phyloP scores from a whole-genome alignment of 2,329 filamentous ascomycete species.

The Neofusicoccum sp. region DNA sequence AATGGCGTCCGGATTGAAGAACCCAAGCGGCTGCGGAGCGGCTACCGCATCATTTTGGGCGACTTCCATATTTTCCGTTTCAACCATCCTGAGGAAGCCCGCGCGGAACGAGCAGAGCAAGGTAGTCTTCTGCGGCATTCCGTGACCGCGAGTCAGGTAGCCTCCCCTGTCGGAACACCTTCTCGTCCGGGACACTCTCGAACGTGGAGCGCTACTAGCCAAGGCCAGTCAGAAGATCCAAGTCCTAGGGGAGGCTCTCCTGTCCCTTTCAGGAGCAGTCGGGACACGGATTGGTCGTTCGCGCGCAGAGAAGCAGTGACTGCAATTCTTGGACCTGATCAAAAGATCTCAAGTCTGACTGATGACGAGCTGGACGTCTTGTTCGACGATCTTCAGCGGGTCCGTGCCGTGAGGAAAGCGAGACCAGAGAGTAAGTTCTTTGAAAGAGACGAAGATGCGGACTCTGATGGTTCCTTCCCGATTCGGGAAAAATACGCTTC shows the following conservation, averaged over 20 bases:
- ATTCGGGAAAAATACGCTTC: constrained; percentile 94
- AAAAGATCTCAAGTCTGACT: constrained; percentile 85
- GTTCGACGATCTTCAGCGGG: constrained; percentile 91
- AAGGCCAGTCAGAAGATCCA: constrained; percentile 74
- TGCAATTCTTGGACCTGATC: constrained; percentile 85
- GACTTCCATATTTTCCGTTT: constrained; percentile 99
- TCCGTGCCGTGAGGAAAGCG: constrained; percentile 80
- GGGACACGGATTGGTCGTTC: constrained; percentile 93
- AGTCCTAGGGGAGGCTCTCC: constrained; percentile 81
- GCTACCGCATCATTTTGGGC: constrained; percentile 91
- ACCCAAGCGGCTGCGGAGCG: constrained; percentile 82
- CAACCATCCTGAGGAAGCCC: constrained; percentile 95
- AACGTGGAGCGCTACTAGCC: constrained; percentile 65
- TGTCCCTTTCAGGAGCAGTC: constrained; percentile 66
- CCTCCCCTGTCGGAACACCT: constrained; percentile 61
- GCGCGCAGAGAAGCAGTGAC: constrained; percentile 91
- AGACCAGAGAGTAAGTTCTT: constrained; percentile 58
- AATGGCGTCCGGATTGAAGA: constrained; percentile 90
- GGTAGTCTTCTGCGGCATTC: constrained; percentile 83
- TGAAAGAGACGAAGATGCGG: constrained; percentile 77
- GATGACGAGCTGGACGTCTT: constrained; percentile 93
- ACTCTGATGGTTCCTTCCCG: constrained; percentile 86
- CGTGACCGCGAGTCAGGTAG: constrained; percentile 65
- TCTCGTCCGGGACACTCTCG: constrained; percentile 71
- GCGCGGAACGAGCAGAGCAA: constrained; percentile 83